phyloP scores from a whole-genome alignment of 169 alveolate genomes.

The Cyclospora cayetanensis region DNA sequence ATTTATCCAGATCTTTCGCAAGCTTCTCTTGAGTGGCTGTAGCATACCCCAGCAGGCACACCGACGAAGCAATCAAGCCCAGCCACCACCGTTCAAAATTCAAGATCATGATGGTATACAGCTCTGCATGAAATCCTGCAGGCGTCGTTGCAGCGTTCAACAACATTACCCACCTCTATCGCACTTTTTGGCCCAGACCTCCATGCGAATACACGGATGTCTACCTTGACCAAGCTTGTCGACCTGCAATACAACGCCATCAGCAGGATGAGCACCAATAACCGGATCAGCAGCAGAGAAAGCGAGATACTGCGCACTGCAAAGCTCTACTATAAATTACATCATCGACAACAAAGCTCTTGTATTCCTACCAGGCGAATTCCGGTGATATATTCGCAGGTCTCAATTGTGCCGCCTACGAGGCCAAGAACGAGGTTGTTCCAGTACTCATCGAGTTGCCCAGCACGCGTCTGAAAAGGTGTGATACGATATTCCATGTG shows the following conservation, averaged over 20 bases:
- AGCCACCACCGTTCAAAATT: no score
- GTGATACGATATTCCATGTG: slow-evolving; percentile 79
- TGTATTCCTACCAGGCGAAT: slow-evolving; percentile 63
- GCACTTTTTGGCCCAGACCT: slow-evolving; percentile 26
- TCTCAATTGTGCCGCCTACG: slow-evolving; percentile 81
- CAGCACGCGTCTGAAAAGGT: slow-evolving; percentile 55
- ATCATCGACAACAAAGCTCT: neutral
- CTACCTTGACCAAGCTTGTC: slow-evolving; percentile 64
- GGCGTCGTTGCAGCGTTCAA: no score
- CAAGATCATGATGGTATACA: no score
- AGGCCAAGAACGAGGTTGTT: slow-evolving; percentile 84
- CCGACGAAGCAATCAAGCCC: no score
- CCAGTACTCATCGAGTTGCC: slow-evolving; percentile 83
- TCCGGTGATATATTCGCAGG: slow-evolving; percentile 74
- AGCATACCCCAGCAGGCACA: no score
- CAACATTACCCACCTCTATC: neutral
- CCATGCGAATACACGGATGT: slow-evolving; percentile 56
- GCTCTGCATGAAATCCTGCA: no score
- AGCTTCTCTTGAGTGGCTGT: neutral
- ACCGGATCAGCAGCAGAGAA: neutral
- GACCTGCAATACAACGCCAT: neutral
- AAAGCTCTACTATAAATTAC: neutral
- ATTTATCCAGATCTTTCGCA: neutral
- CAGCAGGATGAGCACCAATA: neutral
- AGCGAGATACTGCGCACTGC: neutral